phyloP scores from a whole-genome alignment of 225 moss, liverwort and hornwort species.

The Asterella californica region DNA sequence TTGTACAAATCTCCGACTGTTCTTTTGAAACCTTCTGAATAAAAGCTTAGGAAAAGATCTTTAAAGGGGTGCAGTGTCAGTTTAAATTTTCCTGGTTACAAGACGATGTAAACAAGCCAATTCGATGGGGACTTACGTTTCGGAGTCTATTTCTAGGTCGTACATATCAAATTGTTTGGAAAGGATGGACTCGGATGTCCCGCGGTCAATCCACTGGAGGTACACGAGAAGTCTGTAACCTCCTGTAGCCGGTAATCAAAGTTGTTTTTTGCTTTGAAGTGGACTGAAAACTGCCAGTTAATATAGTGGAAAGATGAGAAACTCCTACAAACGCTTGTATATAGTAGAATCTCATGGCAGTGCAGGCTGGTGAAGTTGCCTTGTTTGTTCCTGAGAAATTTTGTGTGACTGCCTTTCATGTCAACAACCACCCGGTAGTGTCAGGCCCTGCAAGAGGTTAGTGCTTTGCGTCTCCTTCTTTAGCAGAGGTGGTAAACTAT shows the following conservation, averaged over 20 bases:
- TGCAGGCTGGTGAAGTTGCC: no score
- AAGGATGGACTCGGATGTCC: conserved; percentile 44
- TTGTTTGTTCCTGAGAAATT: conserved; percentile 59
- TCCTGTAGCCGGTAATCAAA: not conserved
- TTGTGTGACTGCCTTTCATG: conserved; percentile 84
- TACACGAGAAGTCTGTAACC: not conserved
- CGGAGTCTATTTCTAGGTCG: conserved; percentile 20
- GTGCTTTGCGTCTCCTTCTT: not conserved
- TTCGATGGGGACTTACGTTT: not conserved
- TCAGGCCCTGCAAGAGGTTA: conserved; percentile 77
- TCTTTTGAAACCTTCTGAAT: no score
- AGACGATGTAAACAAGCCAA: not conserved
- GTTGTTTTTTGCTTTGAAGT: not conserved
- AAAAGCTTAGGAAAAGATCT: not conserved
- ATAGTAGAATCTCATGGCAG: no score
- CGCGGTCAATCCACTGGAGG: conserved; percentile 36
- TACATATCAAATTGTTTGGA: conserved; percentile 36
- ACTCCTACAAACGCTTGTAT: no score
- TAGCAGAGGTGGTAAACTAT: not conserved
- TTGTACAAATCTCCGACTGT: conserved; percentile 7
- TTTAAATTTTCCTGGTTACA: not conserved
- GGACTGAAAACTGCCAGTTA: not conserved
- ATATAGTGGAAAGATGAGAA: no score
- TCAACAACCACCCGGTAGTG: conserved; percentile 72
- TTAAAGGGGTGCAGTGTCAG: not conserved